phyloP scores from a whole-genome alignment of 345 rosid species.

The Aquilaria malaccensis region DNA sequence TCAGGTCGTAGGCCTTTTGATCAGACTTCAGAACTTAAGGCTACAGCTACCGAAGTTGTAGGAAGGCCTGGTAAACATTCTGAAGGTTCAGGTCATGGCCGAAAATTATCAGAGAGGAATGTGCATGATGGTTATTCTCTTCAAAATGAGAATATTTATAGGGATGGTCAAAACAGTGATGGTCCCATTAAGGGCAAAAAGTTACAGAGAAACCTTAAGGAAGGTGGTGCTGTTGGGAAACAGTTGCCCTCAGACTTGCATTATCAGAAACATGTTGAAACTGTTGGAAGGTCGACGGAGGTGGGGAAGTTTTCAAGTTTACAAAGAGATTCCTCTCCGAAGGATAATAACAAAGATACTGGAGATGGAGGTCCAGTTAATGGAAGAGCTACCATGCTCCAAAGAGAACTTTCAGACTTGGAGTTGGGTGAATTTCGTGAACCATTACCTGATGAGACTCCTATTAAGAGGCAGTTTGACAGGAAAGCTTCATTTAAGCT shows the following conservation, averaged over 20 bases:
- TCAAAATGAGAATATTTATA: constrained; percentile 38
- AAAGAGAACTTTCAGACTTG: constrained; percentile 71
- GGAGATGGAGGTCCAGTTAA: constrained; percentile 29
- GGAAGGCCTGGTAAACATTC: constrained; percentile 36
- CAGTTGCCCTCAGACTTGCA: constrained; percentile 38
- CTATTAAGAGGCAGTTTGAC: constrained; percentile 43
- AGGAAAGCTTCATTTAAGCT: constrained; percentile 55
- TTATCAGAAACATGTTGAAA: constrained; percentile 40
- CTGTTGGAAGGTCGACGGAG: constrained; percentile 46
- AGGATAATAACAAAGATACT: constrained; percentile 25
- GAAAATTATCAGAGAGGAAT: constrained; percentile 38
- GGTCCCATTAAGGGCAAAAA: constrained; percentile 35
- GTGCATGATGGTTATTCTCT: constrained; percentile 32
- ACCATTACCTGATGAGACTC: constrained; percentile 47
- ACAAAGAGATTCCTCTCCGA: constrained; percentile 38
- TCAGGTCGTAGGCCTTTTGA: constrained; percentile 33
- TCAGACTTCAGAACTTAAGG: constrained; percentile 28
- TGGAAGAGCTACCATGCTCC: constrained; percentile 53
- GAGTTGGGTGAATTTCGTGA: constrained; percentile 95
- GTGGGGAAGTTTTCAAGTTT: constrained; percentile 34
- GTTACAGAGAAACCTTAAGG: constrained; percentile 45
- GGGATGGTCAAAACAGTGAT: constrained; percentile 50
- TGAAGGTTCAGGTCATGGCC: constrained; percentile 38
- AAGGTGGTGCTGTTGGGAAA: constrained; percentile 47
- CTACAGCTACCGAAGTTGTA: constrained; percentile 25